Base-by-base conservation (phyloP, 352 stramenopile genomes). In the Pythium grandisporangium region DNA sequence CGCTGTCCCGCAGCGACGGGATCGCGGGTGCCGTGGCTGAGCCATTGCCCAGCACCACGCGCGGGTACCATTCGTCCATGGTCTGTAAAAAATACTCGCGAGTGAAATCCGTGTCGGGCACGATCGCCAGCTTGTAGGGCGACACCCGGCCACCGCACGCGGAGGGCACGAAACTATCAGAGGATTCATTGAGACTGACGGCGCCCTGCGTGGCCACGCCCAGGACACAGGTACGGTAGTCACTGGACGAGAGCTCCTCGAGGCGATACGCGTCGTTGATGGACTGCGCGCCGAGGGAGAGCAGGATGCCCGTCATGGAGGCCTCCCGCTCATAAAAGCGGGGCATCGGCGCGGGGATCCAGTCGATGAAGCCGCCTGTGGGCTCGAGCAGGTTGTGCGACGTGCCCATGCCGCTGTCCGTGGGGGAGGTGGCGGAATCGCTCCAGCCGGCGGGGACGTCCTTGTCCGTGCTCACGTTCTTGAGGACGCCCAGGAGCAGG, bases 21-120 rank as follows among this genome's bases (percentile, higher is more conserved):
- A 84, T 53, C 20, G 68, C 37, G 0, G 53, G 45, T 19, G 66
- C 55, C 3, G 30, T 35, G 11, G n/a, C 46, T 6, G 53, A 48
- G 20, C 36, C 50, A 48, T 74, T 58, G 19, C 61, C 20, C 22
- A 73, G 27, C 14, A 49, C 35, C 22, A 83, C 45, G 25, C 69
- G 64, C 14, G 70, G 73, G 42, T 86, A 85, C 69, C 72, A 85
- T 16, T 58, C 16, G 32, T 66, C 55, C 67, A 84, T 77, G 0
- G 67, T 79, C 40, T 78, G 47, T 55, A 80, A 62, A 32, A 85
- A 79, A 47, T 85, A 85, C 4, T 76, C 47, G 8, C 65, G 50
- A n/a, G 69, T 83, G 33, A 81, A 86, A 11, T 51, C 43, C 20
- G 66, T 84, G 41, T 86, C 65, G 1, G 73, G 73, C 6, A 50